Base-by-base conservation (phyloP, 345 rosid species). In the Citrus sp. region DNA sequence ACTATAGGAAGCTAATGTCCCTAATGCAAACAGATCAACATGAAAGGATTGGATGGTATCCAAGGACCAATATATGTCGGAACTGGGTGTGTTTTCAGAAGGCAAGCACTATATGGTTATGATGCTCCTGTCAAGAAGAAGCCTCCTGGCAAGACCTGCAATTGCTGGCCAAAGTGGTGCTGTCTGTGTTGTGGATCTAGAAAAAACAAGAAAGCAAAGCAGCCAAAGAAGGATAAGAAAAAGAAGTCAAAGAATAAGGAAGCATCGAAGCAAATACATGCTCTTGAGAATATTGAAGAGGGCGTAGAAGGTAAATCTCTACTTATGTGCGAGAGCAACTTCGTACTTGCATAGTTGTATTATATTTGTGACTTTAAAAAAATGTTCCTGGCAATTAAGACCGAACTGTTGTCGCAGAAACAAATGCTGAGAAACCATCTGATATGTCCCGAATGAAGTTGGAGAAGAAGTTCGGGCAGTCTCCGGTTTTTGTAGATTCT, bases 11-110 rank as follows among this genome's bases (percentile, higher is more conserved):
- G 27, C 77, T 79, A 51, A 78, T 77, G 66, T 78, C 25, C 1
- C 14, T 21, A 40, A 46, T 72, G 55, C 37, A 77, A 82, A 81
- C 94, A 95, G 99, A 92, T 95, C 82, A 95, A 95, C 82, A 92
- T 95, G 99, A 95, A 95, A 87, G 99, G 99, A 67, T 85, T 93
- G n/a, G 99, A 95, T 81, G 99, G 99, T 58, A 81, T 93, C 74
- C 99, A 95, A 91, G 99, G 99, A 70, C 99, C 99, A 10, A 93
- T 93, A 63, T 95, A 95, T 65, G 99, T 93, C 0, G 98, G 99
- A 74, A 96, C 99, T 34, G 98, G 98, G 61, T 95, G 98, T 80
- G 98, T 95, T 70, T 95, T 95, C 88, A 86, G 97, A 82, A 93
- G 99, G 90, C 90, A 87, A 80, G 98, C 99, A 32, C 93, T 95